phyloP scores from a whole-genome alignment of 2,329 filamentous ascomycete species.

The Fusarium nisikadoi region DNA sequence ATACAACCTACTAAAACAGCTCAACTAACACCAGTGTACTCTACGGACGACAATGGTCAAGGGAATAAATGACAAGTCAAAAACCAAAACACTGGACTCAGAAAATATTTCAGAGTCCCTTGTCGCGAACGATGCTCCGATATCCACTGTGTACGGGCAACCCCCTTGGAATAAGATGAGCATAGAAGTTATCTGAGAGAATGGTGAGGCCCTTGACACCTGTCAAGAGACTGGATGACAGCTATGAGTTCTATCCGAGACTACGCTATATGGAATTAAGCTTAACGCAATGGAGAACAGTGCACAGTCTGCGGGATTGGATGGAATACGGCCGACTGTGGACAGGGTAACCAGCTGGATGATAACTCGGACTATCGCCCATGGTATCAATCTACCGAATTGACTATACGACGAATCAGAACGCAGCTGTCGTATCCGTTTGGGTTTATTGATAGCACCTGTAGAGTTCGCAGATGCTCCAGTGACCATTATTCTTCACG shows the following conservation, averaged over 20 bases:
- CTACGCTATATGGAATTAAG: neutral
- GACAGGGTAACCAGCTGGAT: neutral
- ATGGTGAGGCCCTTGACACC: fast-evolving
- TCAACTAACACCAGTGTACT: neutral
- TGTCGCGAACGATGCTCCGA: neutral
- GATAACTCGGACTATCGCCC: neutral
- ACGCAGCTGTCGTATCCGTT: neutral
- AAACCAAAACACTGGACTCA: no score
- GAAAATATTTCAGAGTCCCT: neutral
- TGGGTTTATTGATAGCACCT: no score
- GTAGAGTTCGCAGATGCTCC: fast-evolving
- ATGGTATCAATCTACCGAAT: neutral
- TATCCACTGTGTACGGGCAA: neutral
- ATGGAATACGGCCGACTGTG: neutral
- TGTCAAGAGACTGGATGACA: neutral
- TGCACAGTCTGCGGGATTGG: neutral
- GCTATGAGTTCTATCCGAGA: no score
- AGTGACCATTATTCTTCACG: neutral
- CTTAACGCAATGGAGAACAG: neutral
- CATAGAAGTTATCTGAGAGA: neutral
- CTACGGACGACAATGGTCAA: neutral
- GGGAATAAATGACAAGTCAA: no score
- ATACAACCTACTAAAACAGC: neutral
- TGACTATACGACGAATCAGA: neutral
- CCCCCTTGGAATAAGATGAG: neutral